Evolutionary conservation across 2,329 filamentous ascomycete species (phyloP), one percentile per base, ranked within the genome.

Genomic region (Lecanicillium sp.): DNA sequence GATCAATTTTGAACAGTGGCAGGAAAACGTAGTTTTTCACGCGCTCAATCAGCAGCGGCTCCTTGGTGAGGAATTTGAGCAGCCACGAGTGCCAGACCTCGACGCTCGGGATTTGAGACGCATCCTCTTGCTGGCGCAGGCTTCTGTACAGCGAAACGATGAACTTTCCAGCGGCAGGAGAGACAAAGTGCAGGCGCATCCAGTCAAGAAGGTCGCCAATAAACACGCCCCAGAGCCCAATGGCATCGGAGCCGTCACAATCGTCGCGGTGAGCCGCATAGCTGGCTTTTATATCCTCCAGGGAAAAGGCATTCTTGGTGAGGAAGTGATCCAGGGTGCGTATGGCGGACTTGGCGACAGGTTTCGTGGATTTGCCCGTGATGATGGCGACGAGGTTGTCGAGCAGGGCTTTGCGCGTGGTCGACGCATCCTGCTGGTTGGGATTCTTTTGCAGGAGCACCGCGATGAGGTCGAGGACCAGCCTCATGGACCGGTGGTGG

Each of bases 271-370:
- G 55, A n/a, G 54, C 46, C 8, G 60, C 47, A 46, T 75, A 77
- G 17, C 59, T 64, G 13, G 51, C 48, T 10, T 61, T 55, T 22
- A 77, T 56, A 42, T 74, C 61, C 40, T 63, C 53, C 40, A 72
- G 49, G 49, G 61, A 63, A 18, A 83, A 59, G 11, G 80, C 65
- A 3, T 66, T 62, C 54, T 84, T 87, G 34, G 68, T 62, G 4
- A 87, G 53, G 41, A 87, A 73, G 49, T 80, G 72, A 34, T 83
- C 78, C 28, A 87, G 61, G 13, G 74, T 74, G 51, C 81, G 79
- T 44, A 87, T 72, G 6, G 80, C 76, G 27, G 82, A 82, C 54
- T 87, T 87, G 29, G 79, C 77, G 37, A 81, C 67, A 9, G 79
- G 72, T 46, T 75, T 79, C 13, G 77, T 68, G 25, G 77, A 77